A percentile compares a stretch with the other conserved stretches of the same genome.
These are phyloP conservation scores for Flaveria sonorensis DNA, from an alignment of 129 eudicot genomes.

Conservation along the genomic window DNA sequence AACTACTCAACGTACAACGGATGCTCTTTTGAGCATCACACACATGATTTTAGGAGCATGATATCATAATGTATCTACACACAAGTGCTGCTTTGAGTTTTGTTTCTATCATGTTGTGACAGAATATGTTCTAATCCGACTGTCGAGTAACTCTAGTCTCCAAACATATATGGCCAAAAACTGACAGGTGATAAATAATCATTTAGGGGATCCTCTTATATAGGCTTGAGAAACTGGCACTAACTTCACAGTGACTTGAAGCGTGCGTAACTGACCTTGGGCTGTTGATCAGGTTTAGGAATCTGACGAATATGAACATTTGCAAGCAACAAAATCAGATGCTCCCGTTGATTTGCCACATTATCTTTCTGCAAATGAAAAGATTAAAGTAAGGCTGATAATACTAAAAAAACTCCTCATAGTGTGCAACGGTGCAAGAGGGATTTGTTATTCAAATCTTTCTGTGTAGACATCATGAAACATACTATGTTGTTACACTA, in stretches of 20 bases:
- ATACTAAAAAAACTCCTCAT: conserved; percentile 8
- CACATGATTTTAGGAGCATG: background rate
- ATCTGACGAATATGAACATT: conserved; percentile 91
- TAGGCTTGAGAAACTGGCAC: background rate
- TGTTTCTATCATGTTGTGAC: conserved; percentile 19
- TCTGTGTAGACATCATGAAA: background rate
- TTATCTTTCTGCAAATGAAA: conserved; percentile 71
- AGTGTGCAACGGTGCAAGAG: background rate
- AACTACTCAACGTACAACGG: background rate
- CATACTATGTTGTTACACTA: conserved; percentile 1
- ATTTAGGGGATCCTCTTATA: background rate
- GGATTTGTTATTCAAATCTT: background rate
- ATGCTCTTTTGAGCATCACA: background rate
- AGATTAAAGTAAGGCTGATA: conserved; percentile 6
- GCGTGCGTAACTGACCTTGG: conserved; percentile 55
- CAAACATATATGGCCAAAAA: background rate
- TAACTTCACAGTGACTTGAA: background rate
- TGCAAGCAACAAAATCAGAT: conserved; percentile 83
- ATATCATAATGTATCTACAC: background rate
- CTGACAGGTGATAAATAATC: background rate
- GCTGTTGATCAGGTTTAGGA: conserved; percentile 90
- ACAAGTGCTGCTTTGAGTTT: background rate
- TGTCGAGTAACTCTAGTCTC: background rate
- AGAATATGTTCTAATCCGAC: background rate
- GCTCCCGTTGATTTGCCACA: conserved; percentile 93